phyloP scores from a whole-genome alignment of 2,329 filamentous ascomycete genomes.

The Fusarium nematophilum region DNA sequence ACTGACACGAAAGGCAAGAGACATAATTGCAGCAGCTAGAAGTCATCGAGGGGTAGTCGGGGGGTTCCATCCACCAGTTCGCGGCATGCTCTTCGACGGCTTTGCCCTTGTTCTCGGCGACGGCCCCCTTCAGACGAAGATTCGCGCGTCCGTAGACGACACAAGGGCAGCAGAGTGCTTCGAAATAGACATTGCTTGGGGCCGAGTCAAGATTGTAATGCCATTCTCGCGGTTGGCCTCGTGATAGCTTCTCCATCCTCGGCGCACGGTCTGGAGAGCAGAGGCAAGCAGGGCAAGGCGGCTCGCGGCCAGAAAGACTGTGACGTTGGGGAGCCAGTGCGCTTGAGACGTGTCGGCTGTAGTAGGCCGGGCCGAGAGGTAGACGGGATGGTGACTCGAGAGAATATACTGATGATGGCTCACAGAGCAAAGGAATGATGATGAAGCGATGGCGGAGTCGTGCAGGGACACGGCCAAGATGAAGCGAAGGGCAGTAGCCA shows the following conservation, averaged over 20 bases:
- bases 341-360: too few relatives aligned
- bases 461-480: background rate
- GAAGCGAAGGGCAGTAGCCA: background rate
- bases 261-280: too few relatives aligned
- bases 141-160: slow-evolving; percentile 14
- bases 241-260: background rate
- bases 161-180: slow-evolving; percentile 16
- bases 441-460: background rate
- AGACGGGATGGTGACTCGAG: background rate
- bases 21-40: slow-evolving; percentile 4
- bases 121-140: slow-evolving; percentile 2
- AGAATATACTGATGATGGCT: background rate
- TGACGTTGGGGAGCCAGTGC: background rate
- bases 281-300: too few relatives aligned
- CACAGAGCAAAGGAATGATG: slow-evolving; percentile 1
- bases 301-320: too few relatives aligned
- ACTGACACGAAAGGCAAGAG: slow-evolving; percentile 45
- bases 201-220: background rate
- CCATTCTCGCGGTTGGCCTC: background rate
- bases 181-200: background rate
- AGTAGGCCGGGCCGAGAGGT: too few relatives aligned
- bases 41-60: background rate
- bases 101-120: background rate
- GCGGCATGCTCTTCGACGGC: background rate
- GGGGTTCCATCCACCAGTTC: background rate